Evolutionary conservation across 495 filamentous ascomycete species (phyloP), one percentile per base, ranked within the genome.

Genomic region (Neurospora sp.): DNA sequence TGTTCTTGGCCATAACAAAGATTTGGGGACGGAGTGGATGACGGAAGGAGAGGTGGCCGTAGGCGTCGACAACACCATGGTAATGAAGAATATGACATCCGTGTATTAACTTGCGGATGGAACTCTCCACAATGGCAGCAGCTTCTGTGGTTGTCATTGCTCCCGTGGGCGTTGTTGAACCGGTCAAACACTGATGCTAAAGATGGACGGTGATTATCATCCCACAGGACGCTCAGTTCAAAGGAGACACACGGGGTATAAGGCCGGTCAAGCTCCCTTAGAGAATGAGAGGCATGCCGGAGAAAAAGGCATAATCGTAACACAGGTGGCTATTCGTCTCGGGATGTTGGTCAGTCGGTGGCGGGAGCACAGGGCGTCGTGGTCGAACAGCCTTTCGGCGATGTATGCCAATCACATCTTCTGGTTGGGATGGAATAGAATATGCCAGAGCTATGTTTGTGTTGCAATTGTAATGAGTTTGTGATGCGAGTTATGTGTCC

Each of bases 11-110:
- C 79, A 88, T 83, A 74, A 89, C 78, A 78, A 86, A 87, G 24
- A 74, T 79, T 6, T 77, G 24, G 2, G 77, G 76, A 43, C 83
- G 81, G 45, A 74, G 17, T 0, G 84, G 85, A 72, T 88, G 77
- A 1, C 87, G 81, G 39, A 88, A 73, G 4, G 86, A 87, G 40
- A 88, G 79, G 69, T 89, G 87, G 54, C 87, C 87, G 72, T 84
- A 89, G 7, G 84, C 85, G 72, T 88, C 86, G 45, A 89, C 74
- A 39, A 89, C 81, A 34, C 77, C 76, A 38, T 86, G 79, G 66
- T 78, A 62, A 70, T 81, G 80, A 1, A 82, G 75, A 28, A 82
- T 82, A 69, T 81, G 79, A 54, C 73, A 71, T 38, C 73, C 80
- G 15, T 76, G 19, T 31, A 82, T 79, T 39, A 78, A 78, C 17